These are phyloP conservation scores for Taphrina flavorubra DNA, from an alignment of 1,139 yeast genomes.

Conservation along the genomic window DNA sequence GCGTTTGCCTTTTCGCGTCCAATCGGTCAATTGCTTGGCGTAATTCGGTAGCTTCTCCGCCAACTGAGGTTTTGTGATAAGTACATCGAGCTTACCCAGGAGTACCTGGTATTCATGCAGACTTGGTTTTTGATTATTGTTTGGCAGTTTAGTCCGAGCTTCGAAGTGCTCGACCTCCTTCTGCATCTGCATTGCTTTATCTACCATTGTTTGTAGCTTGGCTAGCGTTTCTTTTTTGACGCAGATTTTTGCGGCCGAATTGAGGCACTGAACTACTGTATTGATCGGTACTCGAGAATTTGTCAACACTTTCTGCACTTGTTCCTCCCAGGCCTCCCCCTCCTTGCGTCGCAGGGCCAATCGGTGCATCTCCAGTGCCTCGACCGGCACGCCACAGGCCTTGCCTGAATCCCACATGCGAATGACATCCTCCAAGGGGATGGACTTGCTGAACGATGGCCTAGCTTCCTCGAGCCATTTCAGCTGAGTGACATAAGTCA, in stretches of 20 bases:
- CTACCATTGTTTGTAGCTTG: slow-evolving; percentile 45
- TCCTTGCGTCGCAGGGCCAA: slow-evolving; percentile 39
- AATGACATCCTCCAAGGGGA: slow-evolving; percentile 53
- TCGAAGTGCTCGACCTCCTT: slow-evolving; percentile 35
- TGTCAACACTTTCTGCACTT: slow-evolving; percentile 44
- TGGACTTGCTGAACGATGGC: slow-evolving; percentile 46
- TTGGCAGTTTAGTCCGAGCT: slow-evolving; percentile 38
- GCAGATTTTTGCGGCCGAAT: slow-evolving; percentile 20
- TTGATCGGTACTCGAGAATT: slow-evolving; percentile 39
- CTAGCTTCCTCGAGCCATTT: slow-evolving; percentile 57
- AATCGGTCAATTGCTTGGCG: slow-evolving; percentile 53
- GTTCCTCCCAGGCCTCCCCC: slow-evolving; percentile 48
- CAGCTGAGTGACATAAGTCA: slow-evolving; percentile 58
- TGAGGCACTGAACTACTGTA: slow-evolving; percentile 15
- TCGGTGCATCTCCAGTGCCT: slow-evolving; percentile 47
- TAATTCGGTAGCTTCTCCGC: slow-evolving; percentile 47
- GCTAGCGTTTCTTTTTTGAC: slow-evolving; percentile 31
- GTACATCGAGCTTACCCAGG: slow-evolving; percentile 41
- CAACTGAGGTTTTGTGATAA: slow-evolving; percentile 42
- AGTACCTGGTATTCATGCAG: slow-evolving; percentile 45
- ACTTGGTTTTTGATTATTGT: slow-evolving; percentile 41
- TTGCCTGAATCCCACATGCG: slow-evolving; percentile 54
- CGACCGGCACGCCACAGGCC: slow-evolving; percentile 51
- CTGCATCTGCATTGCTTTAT: slow-evolving; percentile 50
- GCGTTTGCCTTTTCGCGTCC: slow-evolving; percentile 58